A percentile compares a stretch with the other conserved stretches of the same genome.
Evolutionary conservation across 495 filamentous ascomycete species (phyloP).

Genomic region (Talaromyces adpressus): DNA sequence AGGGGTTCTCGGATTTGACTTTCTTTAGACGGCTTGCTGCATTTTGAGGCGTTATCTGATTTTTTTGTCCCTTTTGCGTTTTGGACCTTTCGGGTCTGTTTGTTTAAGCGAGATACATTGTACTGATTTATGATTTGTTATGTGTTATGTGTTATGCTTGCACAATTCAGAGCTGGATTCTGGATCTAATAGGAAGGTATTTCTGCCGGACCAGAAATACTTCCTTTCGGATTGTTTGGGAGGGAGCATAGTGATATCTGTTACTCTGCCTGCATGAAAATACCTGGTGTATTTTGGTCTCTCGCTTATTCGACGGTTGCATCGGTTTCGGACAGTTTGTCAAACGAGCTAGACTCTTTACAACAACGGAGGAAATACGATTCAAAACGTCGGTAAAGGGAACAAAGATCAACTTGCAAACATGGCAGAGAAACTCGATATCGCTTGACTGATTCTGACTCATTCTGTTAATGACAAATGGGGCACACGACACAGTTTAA

Average conservation of each 20-base stretch:
- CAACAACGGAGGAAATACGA: background rate
- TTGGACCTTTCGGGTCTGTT: background rate
- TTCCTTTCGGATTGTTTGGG: background rate
- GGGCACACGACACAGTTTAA: background rate
- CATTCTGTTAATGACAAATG: background rate
- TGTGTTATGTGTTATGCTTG: background rate
- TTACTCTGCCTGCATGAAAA: background rate
- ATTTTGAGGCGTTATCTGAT: constrained; percentile 8
- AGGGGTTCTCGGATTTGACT: constrained; percentile 5
- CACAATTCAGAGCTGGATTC: background rate
- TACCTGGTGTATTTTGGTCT: background rate
- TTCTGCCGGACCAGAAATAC: constrained; percentile 3
- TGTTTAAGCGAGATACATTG: constrained; percentile 5
- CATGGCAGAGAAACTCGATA: background rate
- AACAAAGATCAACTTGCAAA: background rate
- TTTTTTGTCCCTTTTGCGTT: background rate
- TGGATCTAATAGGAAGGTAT: background rate
- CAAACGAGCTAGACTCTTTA: background rate
- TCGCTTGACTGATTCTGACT: background rate
- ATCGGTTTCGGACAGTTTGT: background rate
- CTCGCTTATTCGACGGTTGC: background rate
- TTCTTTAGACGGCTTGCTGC: constrained; percentile 9
- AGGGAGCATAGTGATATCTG: background rate
- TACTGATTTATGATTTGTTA: constrained; percentile 3
- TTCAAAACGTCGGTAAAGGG: background rate